Evolutionary conservation across 345 rosid genomes (phyloP).

Genomic region (Noccaea bulbosa): DNA sequence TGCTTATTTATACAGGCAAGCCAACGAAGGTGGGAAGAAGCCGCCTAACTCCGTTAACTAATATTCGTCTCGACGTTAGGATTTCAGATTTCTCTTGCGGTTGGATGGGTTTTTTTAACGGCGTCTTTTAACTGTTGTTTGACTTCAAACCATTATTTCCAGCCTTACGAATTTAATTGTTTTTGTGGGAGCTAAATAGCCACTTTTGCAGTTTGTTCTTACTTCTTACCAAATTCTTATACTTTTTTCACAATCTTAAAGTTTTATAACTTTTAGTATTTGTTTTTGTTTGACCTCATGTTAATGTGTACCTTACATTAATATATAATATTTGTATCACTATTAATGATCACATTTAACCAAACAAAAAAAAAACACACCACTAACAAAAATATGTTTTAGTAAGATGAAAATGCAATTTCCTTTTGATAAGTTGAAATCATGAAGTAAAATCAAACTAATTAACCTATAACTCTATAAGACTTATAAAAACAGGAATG

Average conservation of each 20-base stretch:
- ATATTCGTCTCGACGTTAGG: constrained; percentile 7
- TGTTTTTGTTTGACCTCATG: background rate
- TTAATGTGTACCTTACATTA: no score
- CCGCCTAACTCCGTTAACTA: constrained; percentile 36
- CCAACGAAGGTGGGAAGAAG: constrained; percentile 37
- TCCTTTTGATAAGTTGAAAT: no score
- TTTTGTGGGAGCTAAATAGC: constrained; percentile 18
- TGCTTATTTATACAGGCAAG: constrained; percentile 35
- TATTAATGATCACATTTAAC: no score
- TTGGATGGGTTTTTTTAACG: constrained; percentile 24
- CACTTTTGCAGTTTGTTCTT: constrained; percentile 8
- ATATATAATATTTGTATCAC: no score
- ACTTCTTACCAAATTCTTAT: constrained; percentile 11
- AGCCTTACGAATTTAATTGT: background rate
- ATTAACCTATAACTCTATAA: background rate
- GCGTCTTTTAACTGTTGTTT: constrained; percentile 23
- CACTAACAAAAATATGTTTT: background rate
- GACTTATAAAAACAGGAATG: background rate
- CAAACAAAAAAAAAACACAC: no score
- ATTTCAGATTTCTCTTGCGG: constrained; percentile 9
- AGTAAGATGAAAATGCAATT: no score
- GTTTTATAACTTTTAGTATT: no score
- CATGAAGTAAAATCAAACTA: no score
- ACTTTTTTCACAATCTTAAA: constrained; percentile 8
- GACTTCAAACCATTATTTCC: constrained; percentile 20